phyloP scores from a whole-genome alignment of 2,329 filamentous ascomycete species.

The Alternaria ethzedia region DNA sequence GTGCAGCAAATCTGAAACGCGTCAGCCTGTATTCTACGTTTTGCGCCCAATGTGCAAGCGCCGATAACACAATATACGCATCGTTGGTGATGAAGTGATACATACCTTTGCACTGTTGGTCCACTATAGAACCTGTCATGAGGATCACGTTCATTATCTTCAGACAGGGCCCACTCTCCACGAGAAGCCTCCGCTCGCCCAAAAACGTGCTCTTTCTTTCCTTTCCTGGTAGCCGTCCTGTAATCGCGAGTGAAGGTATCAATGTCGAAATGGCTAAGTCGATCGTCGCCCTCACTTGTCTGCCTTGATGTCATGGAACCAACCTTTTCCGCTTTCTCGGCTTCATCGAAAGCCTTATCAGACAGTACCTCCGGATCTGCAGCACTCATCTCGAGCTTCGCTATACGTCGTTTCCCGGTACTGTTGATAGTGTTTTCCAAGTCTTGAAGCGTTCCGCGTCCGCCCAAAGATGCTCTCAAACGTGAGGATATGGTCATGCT shows the following conservation, averaged over 20 bases:
- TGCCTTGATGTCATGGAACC: conserved; percentile 31
- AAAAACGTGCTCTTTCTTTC: conserved; percentile 49
- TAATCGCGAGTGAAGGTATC: conserved; percentile 44
- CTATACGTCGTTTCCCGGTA: conserved; percentile 80
- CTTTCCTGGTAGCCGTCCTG: conserved; percentile 15
- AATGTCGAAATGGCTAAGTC: conserved; percentile 40
- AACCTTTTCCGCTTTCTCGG: conserved; percentile 35
- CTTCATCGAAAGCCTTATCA: conserved; percentile 25
- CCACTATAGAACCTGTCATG: conserved; percentile 45
- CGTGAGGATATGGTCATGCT: conserved; percentile 78
- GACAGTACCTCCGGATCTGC: conserved; percentile 47
- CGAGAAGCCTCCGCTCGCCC: conserved; percentile 49
- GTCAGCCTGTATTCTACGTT: conserved; percentile 16
- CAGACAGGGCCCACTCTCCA: conserved; percentile 46
- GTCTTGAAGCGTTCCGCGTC: conserved; percentile 64
- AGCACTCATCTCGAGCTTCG: conserved; percentile 73
- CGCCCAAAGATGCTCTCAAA: conserved; percentile 56
- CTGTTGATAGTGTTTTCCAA: conserved; percentile 72
- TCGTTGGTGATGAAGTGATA: not conserved
- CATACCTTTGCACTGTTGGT: conserved; percentile 46
- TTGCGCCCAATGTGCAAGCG: no score
- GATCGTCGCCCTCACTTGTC: conserved; percentile 22
- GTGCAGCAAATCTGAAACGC: conserved; percentile 55
- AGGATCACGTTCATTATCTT: conserved; percentile 39
- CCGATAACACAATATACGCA: not conserved